Evolutionary conservation across 73 alveolate genomes (phyloP), one percentile per base, ranked within the genome.

Genomic region (Loxodes magnus): DNA sequence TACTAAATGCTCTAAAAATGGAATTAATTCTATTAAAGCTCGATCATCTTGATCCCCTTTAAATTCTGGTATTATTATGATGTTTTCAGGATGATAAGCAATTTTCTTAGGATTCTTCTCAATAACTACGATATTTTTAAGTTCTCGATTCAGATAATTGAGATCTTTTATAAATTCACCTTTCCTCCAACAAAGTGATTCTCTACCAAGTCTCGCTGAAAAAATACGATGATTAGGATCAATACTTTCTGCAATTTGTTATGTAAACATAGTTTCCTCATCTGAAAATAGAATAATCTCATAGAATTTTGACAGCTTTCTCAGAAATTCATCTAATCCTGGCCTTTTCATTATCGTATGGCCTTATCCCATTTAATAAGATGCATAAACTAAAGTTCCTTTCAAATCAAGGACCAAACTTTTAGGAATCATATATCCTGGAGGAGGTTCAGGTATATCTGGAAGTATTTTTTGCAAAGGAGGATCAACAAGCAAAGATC

Each of bases 221-320:
- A 84, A 71, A 52, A 75, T 82, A 41, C 58, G 38, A 35, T 60
- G 57, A 2, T 63, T 65, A 12, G 93, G 93, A 59, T 84, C 96
- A 7, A 84, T 55, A 5, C 74, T 67, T 20, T 82, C 77, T 21
- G 84, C 50, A 19, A 62, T 26, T 49, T 30, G 31, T 39, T 34
- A 78, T 38, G 46, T 84, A 72, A 41, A 71, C 44, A 61, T 25
- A 31, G 57, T 51, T 19, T 85, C 96, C 58, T 85, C 96, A 33
- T 85, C 93, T 22, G 90, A 72, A 30, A 85, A 82, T 31, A 85
- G 55, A 4, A 85, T 92, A 0, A 85, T 74, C 52, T 85, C 96
- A 57, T 85, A 85, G 53, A 51, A 43, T 14, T 64, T 41, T 35
- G 87, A 35, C 56, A 85, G 39, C 64, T 80, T 74, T 42, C 77